A percentile compares a stretch with the other conserved stretches of the same genome.
Conservation (phyloP, 192 early-diverging fungal species). For the Phlyctochytrium bullatum region DNA sequence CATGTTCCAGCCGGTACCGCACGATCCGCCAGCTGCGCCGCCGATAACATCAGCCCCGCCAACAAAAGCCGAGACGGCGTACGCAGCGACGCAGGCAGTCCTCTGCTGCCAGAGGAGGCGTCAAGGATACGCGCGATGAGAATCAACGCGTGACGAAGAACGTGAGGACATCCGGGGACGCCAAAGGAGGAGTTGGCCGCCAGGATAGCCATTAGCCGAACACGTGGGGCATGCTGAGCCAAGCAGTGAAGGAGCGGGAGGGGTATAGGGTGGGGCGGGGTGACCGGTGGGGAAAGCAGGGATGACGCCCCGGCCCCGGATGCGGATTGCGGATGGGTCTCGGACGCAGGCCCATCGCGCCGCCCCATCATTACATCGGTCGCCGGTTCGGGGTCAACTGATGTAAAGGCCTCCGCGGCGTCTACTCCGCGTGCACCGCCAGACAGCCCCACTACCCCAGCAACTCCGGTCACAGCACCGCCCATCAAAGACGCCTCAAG, state of each 20-base stretch:
- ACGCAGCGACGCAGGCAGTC: not conserved
- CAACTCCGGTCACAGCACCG: not conserved
- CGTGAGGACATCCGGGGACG: not conserved
- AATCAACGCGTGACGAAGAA: not conserved
- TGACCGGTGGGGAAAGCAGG: not conserved
- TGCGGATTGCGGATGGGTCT: not conserved
- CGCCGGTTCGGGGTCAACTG: too few relatives aligned
- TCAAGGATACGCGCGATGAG: not conserved
- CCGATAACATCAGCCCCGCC: not conserved
- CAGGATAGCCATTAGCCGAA: not conserved
- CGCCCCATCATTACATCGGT: too few relatives aligned
- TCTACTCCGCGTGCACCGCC: too few relatives aligned
- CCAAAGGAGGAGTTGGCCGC: not conserved
- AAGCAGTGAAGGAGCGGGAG: not conserved
- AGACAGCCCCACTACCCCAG: too few relatives aligned
- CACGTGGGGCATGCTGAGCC: not conserved
- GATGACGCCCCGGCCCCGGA: not conserved
- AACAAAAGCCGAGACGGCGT: not conserved
- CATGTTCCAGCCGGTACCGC: not conserved
- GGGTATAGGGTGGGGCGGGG: not conserved
- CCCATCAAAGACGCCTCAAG: too few relatives aligned
- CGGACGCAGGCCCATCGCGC: too few relatives aligned
- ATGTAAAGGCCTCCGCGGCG: not conserved
- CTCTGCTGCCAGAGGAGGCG: not conserved
- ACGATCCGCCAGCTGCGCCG: not conserved